These are phyloP conservation scores for Candida tunisiensis DNA, from an alignment of 1,139 yeast species.

Conservation along the genomic window DNA sequence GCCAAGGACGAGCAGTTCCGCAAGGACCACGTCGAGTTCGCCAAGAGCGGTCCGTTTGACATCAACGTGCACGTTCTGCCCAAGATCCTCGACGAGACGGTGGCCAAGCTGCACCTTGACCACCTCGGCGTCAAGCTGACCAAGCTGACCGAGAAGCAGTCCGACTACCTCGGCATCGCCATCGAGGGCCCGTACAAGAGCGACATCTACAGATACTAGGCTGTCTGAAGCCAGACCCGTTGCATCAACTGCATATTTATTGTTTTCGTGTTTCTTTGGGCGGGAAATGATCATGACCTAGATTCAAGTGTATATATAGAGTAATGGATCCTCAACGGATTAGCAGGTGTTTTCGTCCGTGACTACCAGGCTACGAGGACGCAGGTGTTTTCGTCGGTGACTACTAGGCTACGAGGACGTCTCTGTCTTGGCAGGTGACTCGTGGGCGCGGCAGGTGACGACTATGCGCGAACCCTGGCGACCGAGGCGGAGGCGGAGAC, in stretches of 20 bases:
- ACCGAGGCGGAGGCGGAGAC: too few species aligned
- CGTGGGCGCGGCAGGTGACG: too few species aligned
- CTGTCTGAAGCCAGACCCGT: conserved; percentile 3
- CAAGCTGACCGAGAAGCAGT: conserved; percentile 61
- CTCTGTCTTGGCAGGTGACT: too few species aligned
- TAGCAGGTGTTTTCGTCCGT: too few species aligned
- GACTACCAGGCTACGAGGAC: too few species aligned
- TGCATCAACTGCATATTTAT: conserved; percentile 9
- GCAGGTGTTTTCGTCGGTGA: too few species aligned
- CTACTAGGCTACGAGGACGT: too few species aligned
- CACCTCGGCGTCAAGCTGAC: conserved; percentile 91
- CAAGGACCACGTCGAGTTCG: conserved; percentile 71
- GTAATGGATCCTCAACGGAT: conserved; percentile 1
- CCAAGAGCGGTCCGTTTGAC: conserved; percentile 81
- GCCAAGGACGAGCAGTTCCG: conserved; percentile 73
- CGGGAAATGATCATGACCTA: too few species aligned
- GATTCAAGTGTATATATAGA: too few species aligned
- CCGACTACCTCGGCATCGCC: conserved; percentile 92
- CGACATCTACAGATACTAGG: conserved; percentile 94
- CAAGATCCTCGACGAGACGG: conserved; percentile 97
- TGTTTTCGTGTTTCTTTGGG: too few species aligned
- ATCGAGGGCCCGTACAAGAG: conserved; percentile 96
- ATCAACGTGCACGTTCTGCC: conserved; percentile 83
- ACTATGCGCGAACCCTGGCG: too few species aligned
- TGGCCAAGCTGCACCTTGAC: conserved; percentile 92